Percentiles rank a stretch among this genome's conserved stretches.
These are phyloP conservation scores for Eimeria maxima DNA, from an alignment of 169 alveolate genomes.

Conservation along the genomic window DNA sequence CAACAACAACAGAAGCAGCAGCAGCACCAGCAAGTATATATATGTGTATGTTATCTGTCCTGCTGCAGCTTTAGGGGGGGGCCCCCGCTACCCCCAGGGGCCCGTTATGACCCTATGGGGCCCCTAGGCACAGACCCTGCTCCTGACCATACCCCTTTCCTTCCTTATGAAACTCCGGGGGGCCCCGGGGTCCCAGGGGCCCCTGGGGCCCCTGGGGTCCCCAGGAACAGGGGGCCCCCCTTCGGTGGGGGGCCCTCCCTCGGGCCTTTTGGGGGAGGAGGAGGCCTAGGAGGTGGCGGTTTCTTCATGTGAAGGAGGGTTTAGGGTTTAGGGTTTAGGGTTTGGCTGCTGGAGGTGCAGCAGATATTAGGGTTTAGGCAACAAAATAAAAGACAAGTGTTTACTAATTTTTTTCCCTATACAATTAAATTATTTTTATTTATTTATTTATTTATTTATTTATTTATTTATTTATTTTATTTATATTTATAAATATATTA, in stretches of 20 bases:
- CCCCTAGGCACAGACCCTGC: slow-evolving; percentile 36
- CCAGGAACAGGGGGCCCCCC: neutral
- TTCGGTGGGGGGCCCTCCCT: neutral
- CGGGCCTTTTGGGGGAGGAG: neutral
- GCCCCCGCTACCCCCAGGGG: slow-evolving; percentile 37
- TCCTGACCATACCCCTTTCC: slow-evolving; percentile 23
- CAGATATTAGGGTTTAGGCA: too few relatives aligned
- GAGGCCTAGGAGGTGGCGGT: too few relatives aligned
- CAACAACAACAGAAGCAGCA: neutral
- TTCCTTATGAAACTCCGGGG: neutral
- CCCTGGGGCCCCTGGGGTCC: slow-evolving; percentile 6
- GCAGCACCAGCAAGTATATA: neutral
- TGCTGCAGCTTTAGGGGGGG: neutral
- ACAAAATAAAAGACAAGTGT: too few relatives aligned
- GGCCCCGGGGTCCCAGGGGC: slow-evolving; percentile 24
- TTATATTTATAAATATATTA: too few relatives aligned
- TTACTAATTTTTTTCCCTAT: too few relatives aligned
- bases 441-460: too few relatives aligned
- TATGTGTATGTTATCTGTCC: neutral
- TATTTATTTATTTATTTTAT: too few relatives aligned
- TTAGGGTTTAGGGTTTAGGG: too few relatives aligned
- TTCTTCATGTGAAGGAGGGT: too few relatives aligned
- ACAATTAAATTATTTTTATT: too few relatives aligned
- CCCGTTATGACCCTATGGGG: slow-evolving; percentile 38
- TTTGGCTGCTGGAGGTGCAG: too few relatives aligned